A percentile compares a stretch with the other conserved stretches of the same genome.
Evolutionary conservation across 345 rosid genomes (phyloP).

Genomic region (Hibiscus syriacus): DNA sequence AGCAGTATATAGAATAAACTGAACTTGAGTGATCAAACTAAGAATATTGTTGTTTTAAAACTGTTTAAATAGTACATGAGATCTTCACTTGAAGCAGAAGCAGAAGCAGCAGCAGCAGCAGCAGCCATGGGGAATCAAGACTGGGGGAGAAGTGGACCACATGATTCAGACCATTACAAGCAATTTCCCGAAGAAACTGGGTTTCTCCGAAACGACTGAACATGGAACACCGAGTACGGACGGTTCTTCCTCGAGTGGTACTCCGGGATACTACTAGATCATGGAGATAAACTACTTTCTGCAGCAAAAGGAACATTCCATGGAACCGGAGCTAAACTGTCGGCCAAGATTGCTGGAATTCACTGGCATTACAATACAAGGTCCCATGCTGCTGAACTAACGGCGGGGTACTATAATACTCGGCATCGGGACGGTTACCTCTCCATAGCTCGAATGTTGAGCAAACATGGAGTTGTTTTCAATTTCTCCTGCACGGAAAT

Average conservation of each 20-base stretch:
- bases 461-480: conserved; percentile 54
- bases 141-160: conserved; percentile 81
- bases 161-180: conserved; percentile 78
- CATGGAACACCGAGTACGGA: conserved; percentile 86
- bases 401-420: conserved; percentile 88
- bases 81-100: conserved; percentile 66
- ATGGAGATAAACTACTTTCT: conserved; percentile 65
- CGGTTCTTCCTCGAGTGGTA: conserved; percentile 88
- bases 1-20: background rate
- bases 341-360: conserved; percentile 82
- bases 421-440: conserved; percentile 67
- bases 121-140: conserved; percentile 48
- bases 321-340: conserved; percentile 60
- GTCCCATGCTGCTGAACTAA: conserved; percentile 91
- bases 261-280: conserved; percentile 62
- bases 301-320: conserved; percentile 65
- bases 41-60: background rate
- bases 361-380: conserved; percentile 93
- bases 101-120: conserved; percentile 65
- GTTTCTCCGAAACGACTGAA: conserved; percentile 70
- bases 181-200: conserved; percentile 79
- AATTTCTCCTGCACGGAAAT: conserved; percentile 99
- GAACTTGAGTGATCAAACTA: background rate
- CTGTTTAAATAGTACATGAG: conserved; percentile 71
- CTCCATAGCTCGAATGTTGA: conserved; percentile 64